Evolutionary conservation across 1,284 basidiomycete species (phyloP).

Genomic region (Neonothopanus nambi): DNA sequence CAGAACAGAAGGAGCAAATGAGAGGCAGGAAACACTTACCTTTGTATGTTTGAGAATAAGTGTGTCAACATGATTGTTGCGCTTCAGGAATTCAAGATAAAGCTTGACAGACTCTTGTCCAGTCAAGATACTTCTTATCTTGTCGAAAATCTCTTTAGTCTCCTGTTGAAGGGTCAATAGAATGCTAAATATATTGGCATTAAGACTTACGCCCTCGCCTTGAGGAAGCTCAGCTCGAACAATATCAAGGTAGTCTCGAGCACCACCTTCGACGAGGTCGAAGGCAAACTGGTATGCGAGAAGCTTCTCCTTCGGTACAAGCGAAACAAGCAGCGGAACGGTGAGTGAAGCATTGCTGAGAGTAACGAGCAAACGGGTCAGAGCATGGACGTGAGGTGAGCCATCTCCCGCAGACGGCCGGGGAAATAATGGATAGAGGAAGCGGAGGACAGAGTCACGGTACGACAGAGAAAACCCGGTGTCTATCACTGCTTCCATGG

Average conservation of each 20-base stretch:
- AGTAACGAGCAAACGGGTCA: slow-evolving; percentile 89
- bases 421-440: slow-evolving; percentile 83
- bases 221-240: slow-evolving; percentile 66
- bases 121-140: slow-evolving; percentile 78
- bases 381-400: slow-evolving; percentile 70
- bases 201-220: slow-evolving; percentile 55
- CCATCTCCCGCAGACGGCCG: slow-evolving; percentile 65
- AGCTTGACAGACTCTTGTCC: slow-evolving; percentile 90
- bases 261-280: slow-evolving; percentile 89
- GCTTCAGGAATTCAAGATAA: slow-evolving; percentile 91
- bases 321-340: slow-evolving; percentile 66
- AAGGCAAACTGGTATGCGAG: slow-evolving; percentile 94
- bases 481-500: slow-evolving; percentile 88
- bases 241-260: slow-evolving; percentile 86
- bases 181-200: slow-evolving; percentile 12
- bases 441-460: slow-evolving; percentile 82
- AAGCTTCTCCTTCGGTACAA: slow-evolving; percentile 71
- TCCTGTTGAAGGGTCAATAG: slow-evolving; percentile 38
- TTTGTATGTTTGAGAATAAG: slow-evolving; percentile 91
- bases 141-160: slow-evolving; percentile 64
- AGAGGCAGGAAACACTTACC: slow-evolving; percentile 31
- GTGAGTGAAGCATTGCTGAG: slow-evolving; percentile 78
- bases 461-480: slow-evolving; percentile 80
- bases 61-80: slow-evolving; percentile 91
- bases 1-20: background rate